phyloP scores from a whole-genome alignment of 108 stramenopile species.

The Skeletonema menzelii region DNA sequence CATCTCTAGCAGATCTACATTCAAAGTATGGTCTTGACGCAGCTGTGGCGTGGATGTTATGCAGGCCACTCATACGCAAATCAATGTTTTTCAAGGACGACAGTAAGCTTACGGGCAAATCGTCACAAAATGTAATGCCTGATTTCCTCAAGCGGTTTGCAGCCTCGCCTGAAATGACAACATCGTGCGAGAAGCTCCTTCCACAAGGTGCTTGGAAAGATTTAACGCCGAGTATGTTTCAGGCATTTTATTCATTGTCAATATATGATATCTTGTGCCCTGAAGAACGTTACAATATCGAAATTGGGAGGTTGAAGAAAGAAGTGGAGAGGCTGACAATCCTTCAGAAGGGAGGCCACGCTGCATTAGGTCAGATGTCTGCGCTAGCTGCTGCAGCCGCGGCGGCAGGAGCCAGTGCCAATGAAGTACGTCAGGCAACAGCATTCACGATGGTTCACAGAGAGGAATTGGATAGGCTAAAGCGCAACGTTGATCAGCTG shows the following conservation, averaged over 20 bases:
- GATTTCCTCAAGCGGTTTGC: constrained; percentile 31
- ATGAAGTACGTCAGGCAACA: constrained; percentile 46
- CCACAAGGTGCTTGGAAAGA: constrained; percentile 52
- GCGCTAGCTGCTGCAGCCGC: constrained; percentile 47
- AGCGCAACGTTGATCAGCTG: constrained; percentile 47
- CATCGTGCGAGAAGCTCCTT: constrained; percentile 36
- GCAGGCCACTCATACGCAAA: constrained; percentile 61
- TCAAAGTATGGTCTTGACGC: constrained; percentile 59
- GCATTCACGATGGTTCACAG: constrained; percentile 42
- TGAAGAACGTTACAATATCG: constrained; percentile 58
- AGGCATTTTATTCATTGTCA: constrained; percentile 65
- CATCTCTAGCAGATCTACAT: constrained; percentile 55
- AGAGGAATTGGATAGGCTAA: constrained; percentile 58
- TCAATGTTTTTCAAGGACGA: constrained; percentile 39
- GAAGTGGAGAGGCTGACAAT: constrained; percentile 61
- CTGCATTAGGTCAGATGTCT: constrained; percentile 32
- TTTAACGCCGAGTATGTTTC: constrained; percentile 62
- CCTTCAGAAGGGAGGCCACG: constrained; percentile 47
- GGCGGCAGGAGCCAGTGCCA: constrained; percentile 34
- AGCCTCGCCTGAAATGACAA: constrained; percentile 13
- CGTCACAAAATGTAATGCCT: constrained; percentile 17
- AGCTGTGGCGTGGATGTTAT: constrained; percentile 71
- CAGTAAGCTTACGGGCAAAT: constrained; percentile 26
- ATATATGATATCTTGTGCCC: constrained; percentile 84
- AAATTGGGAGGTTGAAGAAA: constrained; percentile 67